Evolutionary conservation across 2,329 filamentous ascomycete species (phyloP).

Genomic region (Colletotrichum sp.): DNA sequence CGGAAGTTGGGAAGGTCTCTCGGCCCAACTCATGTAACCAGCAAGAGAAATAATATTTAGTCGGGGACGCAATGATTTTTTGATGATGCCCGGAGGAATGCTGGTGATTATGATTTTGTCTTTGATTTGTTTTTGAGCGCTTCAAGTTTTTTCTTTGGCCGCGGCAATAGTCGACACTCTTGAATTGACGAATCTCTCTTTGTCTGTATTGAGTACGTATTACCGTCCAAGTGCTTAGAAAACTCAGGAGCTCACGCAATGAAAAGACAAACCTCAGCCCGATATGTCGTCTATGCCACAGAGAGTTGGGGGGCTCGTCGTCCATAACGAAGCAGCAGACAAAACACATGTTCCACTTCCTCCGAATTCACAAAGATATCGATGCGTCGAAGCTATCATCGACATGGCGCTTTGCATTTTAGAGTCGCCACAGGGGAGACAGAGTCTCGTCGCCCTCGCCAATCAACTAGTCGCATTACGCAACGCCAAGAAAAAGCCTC

Average conservation of each 20-base stretch:
- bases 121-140: not conserved
- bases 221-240: too few species aligned
- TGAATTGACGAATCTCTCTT: too few species aligned
- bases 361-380: not conserved
- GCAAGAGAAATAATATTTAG: not conserved
- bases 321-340: not conserved
- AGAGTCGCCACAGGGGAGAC: not conserved
- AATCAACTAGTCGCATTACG: not conserved
- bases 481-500: not conserved
- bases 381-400: not conserved
- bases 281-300: not conserved
- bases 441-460: not conserved
- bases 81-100: not conserved
- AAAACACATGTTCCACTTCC: not conserved
- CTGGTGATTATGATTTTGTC: accelerated
- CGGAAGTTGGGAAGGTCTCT: not conserved
- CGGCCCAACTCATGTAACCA: not conserved
- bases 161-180: too few species aligned
- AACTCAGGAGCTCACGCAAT: not conserved
- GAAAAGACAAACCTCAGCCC: not conserved
- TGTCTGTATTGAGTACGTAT: not conserved
- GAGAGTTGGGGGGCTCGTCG: not conserved
- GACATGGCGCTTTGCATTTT: not conserved
- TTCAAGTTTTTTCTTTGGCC: too few species aligned
- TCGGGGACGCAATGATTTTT: not conserved